phyloP scores from a whole-genome alignment of 441 rosid species.

The Adansonia gregorii region DNA sequence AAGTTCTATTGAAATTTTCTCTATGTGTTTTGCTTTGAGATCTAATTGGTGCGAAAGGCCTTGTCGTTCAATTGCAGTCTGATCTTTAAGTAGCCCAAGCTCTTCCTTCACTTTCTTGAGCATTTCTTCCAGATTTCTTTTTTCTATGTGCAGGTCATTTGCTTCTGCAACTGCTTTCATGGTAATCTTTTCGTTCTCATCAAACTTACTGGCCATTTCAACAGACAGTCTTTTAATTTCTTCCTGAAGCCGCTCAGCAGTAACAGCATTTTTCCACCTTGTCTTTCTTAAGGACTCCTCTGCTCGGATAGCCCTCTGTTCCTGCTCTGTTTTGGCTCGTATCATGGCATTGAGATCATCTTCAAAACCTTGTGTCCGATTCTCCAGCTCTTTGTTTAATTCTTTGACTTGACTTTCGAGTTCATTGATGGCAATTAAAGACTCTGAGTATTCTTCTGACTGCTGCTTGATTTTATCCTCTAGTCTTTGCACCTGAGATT shows the following conservation, averaged over 20 bases:
- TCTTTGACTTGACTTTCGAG: constrained; percentile 56
- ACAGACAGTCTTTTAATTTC: constrained; percentile 63
- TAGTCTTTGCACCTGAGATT: constrained; percentile 55
- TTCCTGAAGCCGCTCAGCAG: constrained; percentile 76
- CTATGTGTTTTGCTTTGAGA: constrained; percentile 32
- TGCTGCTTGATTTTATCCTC: constrained; percentile 67
- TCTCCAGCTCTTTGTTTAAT: constrained; percentile 50
- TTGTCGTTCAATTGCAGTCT: constrained; percentile 41
- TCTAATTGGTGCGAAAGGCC: constrained; percentile 45
- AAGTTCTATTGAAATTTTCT: constrained; percentile 36
- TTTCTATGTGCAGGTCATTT: constrained; percentile 51
- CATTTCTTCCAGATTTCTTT: constrained; percentile 53
- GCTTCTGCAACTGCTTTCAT: constrained; percentile 54
- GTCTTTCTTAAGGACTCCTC: constrained; percentile 64
- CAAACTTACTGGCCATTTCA: constrained; percentile 62
- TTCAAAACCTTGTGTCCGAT: constrained; percentile 52
- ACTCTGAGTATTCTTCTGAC: constrained; percentile 54
- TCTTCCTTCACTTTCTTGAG: constrained; percentile 51
- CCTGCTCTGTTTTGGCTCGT: constrained; percentile 57
- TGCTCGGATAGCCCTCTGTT: constrained; percentile 66
- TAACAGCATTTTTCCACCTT: constrained; percentile 58
- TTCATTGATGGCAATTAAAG: constrained; percentile 49
- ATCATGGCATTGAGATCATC: constrained; percentile 55
- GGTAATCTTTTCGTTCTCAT: constrained; percentile 54
- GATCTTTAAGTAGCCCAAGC: constrained; percentile 39